phyloP scores from a whole-genome alignment of 768 basidiomycete species.

The Phylloporus arenicola region DNA sequence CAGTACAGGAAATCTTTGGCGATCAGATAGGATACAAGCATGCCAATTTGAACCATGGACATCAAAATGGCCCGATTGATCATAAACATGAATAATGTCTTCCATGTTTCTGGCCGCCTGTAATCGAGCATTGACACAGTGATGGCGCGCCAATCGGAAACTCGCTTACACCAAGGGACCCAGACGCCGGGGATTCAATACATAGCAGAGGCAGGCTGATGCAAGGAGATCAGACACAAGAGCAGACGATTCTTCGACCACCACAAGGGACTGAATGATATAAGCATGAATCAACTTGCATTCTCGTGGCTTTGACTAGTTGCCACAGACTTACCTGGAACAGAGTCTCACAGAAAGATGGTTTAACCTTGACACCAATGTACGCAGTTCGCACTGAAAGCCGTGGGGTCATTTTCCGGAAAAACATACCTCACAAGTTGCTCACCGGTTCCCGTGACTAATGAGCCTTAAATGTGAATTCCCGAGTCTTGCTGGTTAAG shows the following conservation, averaged over 20 bases:
- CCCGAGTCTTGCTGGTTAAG: neutral
- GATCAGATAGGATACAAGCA: conserved; percentile 11
- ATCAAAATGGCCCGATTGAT: conserved; percentile 18
- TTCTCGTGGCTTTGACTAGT: neutral
- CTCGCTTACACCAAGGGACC: conserved; percentile 4
- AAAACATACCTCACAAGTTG: neutral
- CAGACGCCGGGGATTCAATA: conserved; percentile 7
- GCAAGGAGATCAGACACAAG: conserved; percentile 13
- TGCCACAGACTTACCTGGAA: conserved; percentile 9
- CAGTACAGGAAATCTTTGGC: conserved; percentile 15
- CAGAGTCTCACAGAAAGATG: neutral
- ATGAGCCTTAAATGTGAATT: neutral
- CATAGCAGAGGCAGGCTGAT: conserved; percentile 10
- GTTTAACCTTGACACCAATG: conserved; percentile 5
- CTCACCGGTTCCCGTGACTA: conserved; percentile 8
- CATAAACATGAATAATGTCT: conserved; percentile 12
- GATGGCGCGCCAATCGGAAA: neutral
- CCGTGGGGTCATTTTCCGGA: conserved; percentile 1
- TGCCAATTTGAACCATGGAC: conserved; percentile 15
- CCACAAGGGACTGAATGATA: conserved; percentile 4
- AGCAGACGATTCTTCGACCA: conserved; percentile 11
- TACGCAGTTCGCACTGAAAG: conserved; percentile 10
- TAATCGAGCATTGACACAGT: neutral
- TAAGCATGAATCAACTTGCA: neutral
- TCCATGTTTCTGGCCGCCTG: conserved; percentile 12